Base-by-base conservation (phyloP, 2,329 filamentous ascomycete genomes). In the Byssoonygena ceratinophila region DNA sequence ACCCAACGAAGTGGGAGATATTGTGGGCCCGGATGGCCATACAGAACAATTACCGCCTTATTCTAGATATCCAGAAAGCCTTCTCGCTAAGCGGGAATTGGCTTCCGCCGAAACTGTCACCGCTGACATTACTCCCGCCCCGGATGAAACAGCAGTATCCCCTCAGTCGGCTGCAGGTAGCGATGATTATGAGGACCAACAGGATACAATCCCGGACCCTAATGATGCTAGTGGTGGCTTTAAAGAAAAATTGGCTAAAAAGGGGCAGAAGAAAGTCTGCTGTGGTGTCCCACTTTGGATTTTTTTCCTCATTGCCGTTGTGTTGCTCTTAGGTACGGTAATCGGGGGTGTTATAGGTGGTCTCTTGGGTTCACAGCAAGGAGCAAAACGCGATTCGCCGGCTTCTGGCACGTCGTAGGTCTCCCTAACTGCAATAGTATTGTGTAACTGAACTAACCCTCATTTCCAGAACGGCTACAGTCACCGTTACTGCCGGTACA, bases 21-120 rank as follows among this genome's bases (percentile, higher is more conserved):
- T 96, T 51, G 84, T 96, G 48, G 89, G 89, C 1, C 86, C 85
- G 0, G 82, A 94, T 62, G 90, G 90, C 1, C 89, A 96, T 64
- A 84, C 85, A 1, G 91, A 97, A 68, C 87, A 94, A 66, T 73
- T 96, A 16, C 91, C 91, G 11, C 91, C 91, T 0, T 97, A 97
- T 64, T 87, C 87, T 12, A 78, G 88, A 65, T 96, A 94, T 67
- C 87, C 90, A 1, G 86, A 94, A 49, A 84, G 87, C 53, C 74
- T 83, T 70, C 68, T 77, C 64, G 64, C 78, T 67, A 74, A 88
- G 78, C 61, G 64, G 1, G 70, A 72, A 29, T 57, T 55, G 25
- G 55, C 63, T 44, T 43, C 71, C 73, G 4, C 72, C 74, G 53
- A 55, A 25, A 56, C 60, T 25, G 22, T 34, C 16, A 23, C 16